Evolutionary conservation across 2,329 filamentous ascomycete genomes (phyloP).

Genomic region (Tolypocladium amazonense): DNA sequence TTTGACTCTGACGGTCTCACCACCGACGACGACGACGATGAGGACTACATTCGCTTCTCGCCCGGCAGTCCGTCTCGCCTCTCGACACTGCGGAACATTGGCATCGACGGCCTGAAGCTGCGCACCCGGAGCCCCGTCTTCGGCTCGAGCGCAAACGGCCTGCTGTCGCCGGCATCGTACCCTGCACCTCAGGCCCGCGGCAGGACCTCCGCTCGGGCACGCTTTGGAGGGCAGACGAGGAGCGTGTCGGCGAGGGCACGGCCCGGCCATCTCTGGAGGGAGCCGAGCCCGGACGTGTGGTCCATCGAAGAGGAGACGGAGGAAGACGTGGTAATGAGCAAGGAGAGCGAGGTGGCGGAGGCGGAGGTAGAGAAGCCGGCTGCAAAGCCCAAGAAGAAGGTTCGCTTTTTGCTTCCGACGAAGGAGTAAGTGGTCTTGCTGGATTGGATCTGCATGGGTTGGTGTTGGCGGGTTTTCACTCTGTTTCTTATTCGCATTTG

Average conservation of each 20-base stretch:
- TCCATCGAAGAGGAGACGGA: conserved; percentile 49
- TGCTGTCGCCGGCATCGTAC: conserved; percentile 10
- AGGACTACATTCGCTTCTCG: conserved; percentile 39
- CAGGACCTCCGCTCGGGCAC: conserved; percentile 15
- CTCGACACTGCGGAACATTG: conserved; percentile 32
- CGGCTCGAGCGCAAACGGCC: conserved; percentile 15
- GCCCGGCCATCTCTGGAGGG: conserved; percentile 37
- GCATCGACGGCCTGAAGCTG: conserved; percentile 22
- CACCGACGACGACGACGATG: conserved; percentile 33
- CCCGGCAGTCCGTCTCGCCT: conserved; percentile 24
- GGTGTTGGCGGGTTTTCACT: conserved; percentile 8
- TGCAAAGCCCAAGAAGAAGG: conserved; percentile 44
- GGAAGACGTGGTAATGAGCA: conserved; percentile 36
- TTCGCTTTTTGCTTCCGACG: conserved; percentile 41
- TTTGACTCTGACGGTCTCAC: conserved; percentile 30
- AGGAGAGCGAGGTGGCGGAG: conserved; percentile 20
- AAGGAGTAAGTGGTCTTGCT: conserved; percentile 17
- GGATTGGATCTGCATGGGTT: conserved; percentile 10
- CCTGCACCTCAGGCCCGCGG: conserved; percentile 16
- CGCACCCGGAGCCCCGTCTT: conserved; percentile 21
- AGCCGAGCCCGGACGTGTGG: conserved; percentile 50
- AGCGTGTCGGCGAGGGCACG: conserved; percentile 22
- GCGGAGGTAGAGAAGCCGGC: conserved; percentile 19
- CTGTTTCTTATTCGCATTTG: conserved; percentile 4
- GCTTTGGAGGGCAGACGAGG: conserved; percentile 10